Evolutionary conservation across 2,329 filamentous ascomycete species (phyloP), one percentile per base, ranked within the genome.

Genomic region (Venturia nashicola): DNA sequence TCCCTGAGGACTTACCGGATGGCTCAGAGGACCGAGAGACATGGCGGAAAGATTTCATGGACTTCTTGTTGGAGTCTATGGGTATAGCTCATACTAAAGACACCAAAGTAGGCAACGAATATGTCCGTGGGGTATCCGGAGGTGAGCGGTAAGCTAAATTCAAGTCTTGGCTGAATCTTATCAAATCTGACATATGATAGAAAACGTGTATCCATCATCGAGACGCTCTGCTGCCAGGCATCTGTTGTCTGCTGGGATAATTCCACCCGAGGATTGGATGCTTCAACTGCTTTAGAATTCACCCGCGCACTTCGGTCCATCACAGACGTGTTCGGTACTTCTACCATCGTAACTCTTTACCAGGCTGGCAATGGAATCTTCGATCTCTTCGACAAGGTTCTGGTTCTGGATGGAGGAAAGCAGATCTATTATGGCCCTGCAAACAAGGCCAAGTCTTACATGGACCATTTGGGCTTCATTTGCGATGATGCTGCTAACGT

Each of bases 371-470:
- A 76, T 64, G 72, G 71, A 7, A 65, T 76, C 0, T 76, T 74
- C 59, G 66, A 72, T 16, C 39, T 48, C 9, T 92, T 93, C 68
- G 88, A 93, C 75, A 91, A 91, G 71, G 84, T 83, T 0, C 80
- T 86, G 0, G 86, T 93, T 0, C 76, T 93, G 0, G 91, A 92
- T 69, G 62, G n/a, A 70, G 90, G 90, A 0, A 81, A 86, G 0
- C 83, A 91, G 70, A 91, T 92, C 66, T 93, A 85, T 76, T 92
- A 87, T 67, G 90, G 89, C 0, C 82, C 82, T 0, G 82, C 84
- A 0, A 71, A 69, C 7, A 72, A 77, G 2, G 89, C 88, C 0
- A 85, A 81, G 68, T 71, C 72, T 0, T 91, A 85, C 73, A 91
- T 92, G 66, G 82, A 85, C 68, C 75, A 80, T 14, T 83, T 88